Evolutionary conservation across 2,329 filamentous ascomycete species (phyloP), one percentile per base, ranked within the genome.

Genomic region (Amauroascus verrucosus): DNA sequence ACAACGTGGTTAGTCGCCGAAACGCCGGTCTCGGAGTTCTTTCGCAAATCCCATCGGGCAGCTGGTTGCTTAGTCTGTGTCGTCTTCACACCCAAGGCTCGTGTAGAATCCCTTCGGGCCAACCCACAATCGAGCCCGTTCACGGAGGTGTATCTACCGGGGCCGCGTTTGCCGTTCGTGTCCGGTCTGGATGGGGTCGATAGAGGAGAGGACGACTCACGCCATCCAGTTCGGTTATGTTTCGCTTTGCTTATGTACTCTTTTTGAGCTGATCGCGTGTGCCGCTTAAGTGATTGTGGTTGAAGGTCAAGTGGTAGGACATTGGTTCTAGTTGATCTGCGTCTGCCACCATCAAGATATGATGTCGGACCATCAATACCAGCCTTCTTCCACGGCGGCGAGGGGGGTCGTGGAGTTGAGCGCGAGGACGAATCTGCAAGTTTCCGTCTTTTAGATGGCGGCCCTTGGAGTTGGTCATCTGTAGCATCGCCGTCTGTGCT

Each of bases 381-480:
- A 58, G 86, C 79, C 64, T 82, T 87, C 74, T 93, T 97, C 93
- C 93, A 98, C 20, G 93, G 93, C 59, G 93, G 93, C 58, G 91
- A 97, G 38, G 67, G 60, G 44, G 68, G 65, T 45, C 72, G 67
- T n/a, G 71, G 66, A 24, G 67, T 69, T 20, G 67, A 66, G 49
- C 66, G 68, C 55, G 65, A 64, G 53, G 64, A 68, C 20, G 62
- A 58, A 24, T 68, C 69, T 57, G 64, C 65, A 51, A 75, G 61
- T 58, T 71, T 74, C 58, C 71, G 67, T 58, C 69, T 72, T 62
- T 76, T 76, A 6, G 69, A 65, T 47, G 72, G 70, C 28, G 71
- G 73, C 26, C 62, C 70, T 44, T 71, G 66, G 45, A 59, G 55
- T 58, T 66, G 61, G 54, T 65, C 62, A 38, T 56, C 54, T 40